These are phyloP conservation scores for Coemansia sp. DNA, from an alignment of 192 early-diverging fungal genomes.

Conservation along the genomic window DNA sequence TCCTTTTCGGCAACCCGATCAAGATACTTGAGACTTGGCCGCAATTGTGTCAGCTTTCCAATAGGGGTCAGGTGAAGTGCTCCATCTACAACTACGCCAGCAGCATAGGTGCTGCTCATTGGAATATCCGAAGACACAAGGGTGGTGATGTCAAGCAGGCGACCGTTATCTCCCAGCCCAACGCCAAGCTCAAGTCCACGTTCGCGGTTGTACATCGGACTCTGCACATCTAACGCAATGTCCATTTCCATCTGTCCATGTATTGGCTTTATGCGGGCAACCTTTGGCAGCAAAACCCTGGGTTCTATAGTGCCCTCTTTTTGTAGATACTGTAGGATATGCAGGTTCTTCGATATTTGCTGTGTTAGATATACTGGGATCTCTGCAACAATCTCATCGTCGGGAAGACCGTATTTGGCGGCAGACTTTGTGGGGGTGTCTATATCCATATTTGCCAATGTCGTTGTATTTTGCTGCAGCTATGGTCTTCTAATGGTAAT, in stretches of 20 bases:
- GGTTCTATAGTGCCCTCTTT: slow-evolving; percentile 39
- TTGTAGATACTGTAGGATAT: slow-evolving; percentile 85
- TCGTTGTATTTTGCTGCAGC: too few relatives aligned
- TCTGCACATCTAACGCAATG: slow-evolving; percentile 72
- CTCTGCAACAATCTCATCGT: slow-evolving; percentile 71
- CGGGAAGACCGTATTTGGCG: slow-evolving; percentile 46
- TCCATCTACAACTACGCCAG: slow-evolving; percentile 77
- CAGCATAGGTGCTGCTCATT: slow-evolving; percentile 75
- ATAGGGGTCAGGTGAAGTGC: slow-evolving; percentile 88
- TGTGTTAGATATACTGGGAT: slow-evolving; percentile 80
- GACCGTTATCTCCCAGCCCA: slow-evolving; percentile 72
- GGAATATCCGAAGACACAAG: slow-evolving; percentile 78
- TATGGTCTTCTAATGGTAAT: too few relatives aligned
- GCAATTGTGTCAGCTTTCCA: slow-evolving; percentile 72
- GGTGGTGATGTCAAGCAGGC: slow-evolving; percentile 79
- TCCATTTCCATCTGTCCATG: slow-evolving; percentile 84
- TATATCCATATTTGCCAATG: not conserved
- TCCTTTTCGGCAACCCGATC: slow-evolving; percentile 87
- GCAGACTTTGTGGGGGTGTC: slow-evolving; percentile 16
- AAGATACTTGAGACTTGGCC: slow-evolving; percentile 86
- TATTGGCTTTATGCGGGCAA: slow-evolving; percentile 79
- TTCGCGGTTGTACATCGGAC: slow-evolving; percentile 73
- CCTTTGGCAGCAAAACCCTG: slow-evolving; percentile 56
- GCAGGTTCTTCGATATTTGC: slow-evolving; percentile 66
- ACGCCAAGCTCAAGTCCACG: slow-evolving; percentile 75